Conservation (phyloP, 352 stramenopile species). For the Phytophthora brassicae region DNA sequence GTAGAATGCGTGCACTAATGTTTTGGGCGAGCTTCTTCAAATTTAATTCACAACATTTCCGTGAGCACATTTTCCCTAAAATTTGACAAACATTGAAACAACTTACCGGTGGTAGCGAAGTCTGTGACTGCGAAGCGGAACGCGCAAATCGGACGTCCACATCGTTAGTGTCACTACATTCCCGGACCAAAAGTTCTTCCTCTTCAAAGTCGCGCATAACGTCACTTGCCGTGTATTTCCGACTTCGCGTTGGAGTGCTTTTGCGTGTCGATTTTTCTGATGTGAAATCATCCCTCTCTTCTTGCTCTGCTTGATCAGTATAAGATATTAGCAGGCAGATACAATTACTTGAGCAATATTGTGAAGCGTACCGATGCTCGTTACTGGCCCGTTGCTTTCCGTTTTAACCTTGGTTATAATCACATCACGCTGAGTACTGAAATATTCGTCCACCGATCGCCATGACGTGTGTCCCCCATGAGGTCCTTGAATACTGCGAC, state of each 20-base stretch:
- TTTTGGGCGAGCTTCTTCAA: conserved; percentile 28
- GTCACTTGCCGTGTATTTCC: conserved; percentile 74
- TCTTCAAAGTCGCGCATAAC: conserved; percentile 84
- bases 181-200: conserved; percentile 44
- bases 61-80: not conserved
- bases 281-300: conserved; percentile 48
- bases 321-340: not conserved
- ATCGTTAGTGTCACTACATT: conserved; percentile 25
- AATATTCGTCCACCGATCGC: conserved; percentile 66
- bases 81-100: conserved; percentile 1
- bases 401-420: conserved; percentile 28
- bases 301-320: conserved; percentile 25
- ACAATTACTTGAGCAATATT: not conserved
- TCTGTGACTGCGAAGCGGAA: conserved; percentile 24
- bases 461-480: not conserved
- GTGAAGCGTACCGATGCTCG: conserved; percentile 24
- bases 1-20: conserved; percentile 45
- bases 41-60: not conserved
- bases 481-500: conserved; percentile 1
- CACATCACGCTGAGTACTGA: conserved; percentile 44
- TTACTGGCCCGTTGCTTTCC: conserved; percentile 14
- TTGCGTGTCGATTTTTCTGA: conserved; percentile 23
- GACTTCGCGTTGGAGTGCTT: conserved; percentile 37
- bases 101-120: conserved; percentile 21
- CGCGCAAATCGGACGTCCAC: conserved; percentile 19